Percentiles rank a stretch among this genome's conserved stretches.
phyloP scores from a whole-genome alignment of 2,329 filamentous ascomycete species.

The Ustulina deusta region DNA sequence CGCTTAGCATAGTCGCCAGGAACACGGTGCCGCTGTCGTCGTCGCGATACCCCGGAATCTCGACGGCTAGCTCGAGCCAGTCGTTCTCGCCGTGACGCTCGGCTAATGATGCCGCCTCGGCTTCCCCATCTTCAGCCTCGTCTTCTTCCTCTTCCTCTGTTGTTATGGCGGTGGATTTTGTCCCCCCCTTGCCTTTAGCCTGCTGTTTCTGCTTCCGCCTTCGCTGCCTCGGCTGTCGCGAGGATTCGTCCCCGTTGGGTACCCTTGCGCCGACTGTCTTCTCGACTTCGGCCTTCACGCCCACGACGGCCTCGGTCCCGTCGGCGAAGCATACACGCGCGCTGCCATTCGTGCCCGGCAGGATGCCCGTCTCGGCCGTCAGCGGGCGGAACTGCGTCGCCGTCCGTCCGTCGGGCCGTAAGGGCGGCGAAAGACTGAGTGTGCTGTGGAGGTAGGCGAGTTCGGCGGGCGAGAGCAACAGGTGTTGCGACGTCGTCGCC shows the following conservation, averaged over 20 bases:
- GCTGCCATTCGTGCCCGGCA: constrained; percentile 91
- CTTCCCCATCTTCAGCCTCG: constrained; percentile 42
- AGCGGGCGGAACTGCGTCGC: constrained; percentile 91
- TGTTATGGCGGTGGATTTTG: constrained; percentile 43
- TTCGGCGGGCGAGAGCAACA: constrained; percentile 91
- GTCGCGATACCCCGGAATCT: constrained; percentile 90
- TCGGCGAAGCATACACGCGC: constrained; percentile 94
- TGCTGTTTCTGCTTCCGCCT: constrained; percentile 44
- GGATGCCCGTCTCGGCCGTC: constrained; percentile 87
- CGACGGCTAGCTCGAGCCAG: constrained; percentile 92
- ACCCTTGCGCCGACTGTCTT: constrained; percentile 41
- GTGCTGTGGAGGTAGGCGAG: constrained; percentile 94
- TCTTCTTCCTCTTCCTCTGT: constrained; percentile 41
- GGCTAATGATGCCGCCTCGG: constrained; percentile 47
- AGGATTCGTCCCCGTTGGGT: constrained; percentile 5
- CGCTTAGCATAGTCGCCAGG: constrained; percentile 86
- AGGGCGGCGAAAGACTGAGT: constrained; percentile 82
- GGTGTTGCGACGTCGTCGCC: constrained; percentile 72
- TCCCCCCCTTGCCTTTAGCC: constrained; percentile 43
- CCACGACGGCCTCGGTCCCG: constrained; percentile 94
- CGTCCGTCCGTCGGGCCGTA: constrained; percentile 87
- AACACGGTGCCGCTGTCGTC: constrained; percentile 92
- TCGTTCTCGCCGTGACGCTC: constrained; percentile 62
- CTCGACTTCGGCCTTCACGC: constrained; percentile 95
- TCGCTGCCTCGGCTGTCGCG: constrained; percentile 34